These are phyloP conservation scores for Paramecium biaurelia DNA, from an alignment of 73 alveolate genomes.

Conservation along the genomic window DNA sequence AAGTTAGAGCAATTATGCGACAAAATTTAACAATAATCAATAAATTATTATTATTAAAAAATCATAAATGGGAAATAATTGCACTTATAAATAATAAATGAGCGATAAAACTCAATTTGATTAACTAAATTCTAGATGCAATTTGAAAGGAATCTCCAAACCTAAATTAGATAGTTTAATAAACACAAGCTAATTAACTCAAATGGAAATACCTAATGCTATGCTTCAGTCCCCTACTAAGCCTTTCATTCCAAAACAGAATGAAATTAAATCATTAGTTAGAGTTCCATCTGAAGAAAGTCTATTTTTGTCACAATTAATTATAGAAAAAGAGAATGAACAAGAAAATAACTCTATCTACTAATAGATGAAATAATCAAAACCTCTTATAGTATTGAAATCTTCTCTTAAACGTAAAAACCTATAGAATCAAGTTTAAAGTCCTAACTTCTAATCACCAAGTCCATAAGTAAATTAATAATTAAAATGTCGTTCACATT, in stretches of 20 bases:
- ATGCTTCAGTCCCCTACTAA: background rate
- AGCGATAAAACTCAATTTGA: background rate
- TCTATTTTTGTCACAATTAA: background rate
- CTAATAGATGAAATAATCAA: background rate
- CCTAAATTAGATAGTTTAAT: background rate
- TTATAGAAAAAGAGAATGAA: background rate
- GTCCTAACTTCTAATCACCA: background rate
- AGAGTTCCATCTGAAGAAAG: slow-evolving; percentile 6
- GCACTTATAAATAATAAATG: background rate
- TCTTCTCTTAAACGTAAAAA: background rate
- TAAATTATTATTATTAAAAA: background rate
- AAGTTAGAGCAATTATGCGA: background rate
- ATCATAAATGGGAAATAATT: background rate
- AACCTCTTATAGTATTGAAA: background rate
- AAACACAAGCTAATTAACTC: background rate
- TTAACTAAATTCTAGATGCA: background rate
- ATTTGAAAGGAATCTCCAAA: background rate
- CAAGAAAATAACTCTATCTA: background rate
- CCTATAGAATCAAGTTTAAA: background rate
- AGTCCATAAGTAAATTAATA: background rate
- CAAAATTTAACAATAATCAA: background rate
- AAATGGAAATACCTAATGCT: background rate
- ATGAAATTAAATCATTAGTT: background rate
- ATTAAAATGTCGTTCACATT: background rate
- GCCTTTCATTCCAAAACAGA: background rate